Conservation (phyloP, 2,329 filamentous ascomycete species). For the Fusarium xyrophilum region DNA sequence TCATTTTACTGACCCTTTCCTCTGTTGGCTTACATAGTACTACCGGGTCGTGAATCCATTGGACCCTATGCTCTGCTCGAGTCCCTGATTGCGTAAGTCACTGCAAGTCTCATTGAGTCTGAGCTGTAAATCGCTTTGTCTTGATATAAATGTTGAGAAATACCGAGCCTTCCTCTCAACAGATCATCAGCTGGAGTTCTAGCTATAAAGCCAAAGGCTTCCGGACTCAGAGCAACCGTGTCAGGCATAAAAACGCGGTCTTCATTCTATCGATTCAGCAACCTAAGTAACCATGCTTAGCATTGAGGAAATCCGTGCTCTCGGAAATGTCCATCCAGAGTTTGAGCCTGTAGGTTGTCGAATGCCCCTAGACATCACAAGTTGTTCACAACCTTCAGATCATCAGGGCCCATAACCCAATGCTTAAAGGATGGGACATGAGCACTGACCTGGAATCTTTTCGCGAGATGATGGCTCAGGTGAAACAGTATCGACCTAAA, state of each 20-base stretch:
- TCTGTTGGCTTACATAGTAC: background rate
- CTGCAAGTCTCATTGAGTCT: background rate
- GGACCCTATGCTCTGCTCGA: background rate
- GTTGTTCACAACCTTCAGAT: constrained; percentile 13
- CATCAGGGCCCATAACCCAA: constrained; percentile 25
- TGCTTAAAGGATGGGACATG: constrained; percentile 32
- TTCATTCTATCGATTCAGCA: too few relatives aligned
- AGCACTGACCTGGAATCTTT: constrained; percentile 34
- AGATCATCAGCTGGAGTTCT: background rate
- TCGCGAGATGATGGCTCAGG: constrained; percentile 28
- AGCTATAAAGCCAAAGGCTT: constrained; percentile 1
- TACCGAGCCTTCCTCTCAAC: background rate
- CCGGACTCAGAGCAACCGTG: too few relatives aligned
- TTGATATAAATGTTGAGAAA: background rate
- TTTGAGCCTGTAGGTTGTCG: constrained; percentile 15
- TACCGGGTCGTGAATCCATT: background rate
- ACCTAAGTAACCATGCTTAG: constrained; percentile 32
- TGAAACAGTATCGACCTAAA: constrained; percentile 13
- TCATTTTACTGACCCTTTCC: background rate
- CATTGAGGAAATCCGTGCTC: constrained; percentile 36
- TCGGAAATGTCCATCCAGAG: constrained; percentile 33
- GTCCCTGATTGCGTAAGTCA: background rate
- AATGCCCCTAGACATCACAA: background rate
- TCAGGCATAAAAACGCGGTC: background rate
- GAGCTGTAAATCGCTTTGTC: background rate